Evolutionary conservation across 1,139 yeast genomes (phyloP).

Genomic region (Blastobotrys buckinghamii): DNA sequence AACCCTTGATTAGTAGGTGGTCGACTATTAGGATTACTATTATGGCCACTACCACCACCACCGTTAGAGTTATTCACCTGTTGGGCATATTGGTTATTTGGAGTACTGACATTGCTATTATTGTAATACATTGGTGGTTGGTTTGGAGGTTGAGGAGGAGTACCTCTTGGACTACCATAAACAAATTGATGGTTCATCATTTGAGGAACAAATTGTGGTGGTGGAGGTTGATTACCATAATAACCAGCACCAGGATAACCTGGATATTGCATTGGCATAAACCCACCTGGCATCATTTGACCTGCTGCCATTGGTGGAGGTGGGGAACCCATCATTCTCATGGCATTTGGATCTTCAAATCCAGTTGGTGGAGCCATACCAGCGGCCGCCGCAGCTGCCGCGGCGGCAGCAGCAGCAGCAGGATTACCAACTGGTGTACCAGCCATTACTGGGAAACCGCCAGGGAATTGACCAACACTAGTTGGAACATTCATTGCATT

Average conservation of each 20-base stretch:
- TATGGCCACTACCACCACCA: background rate
- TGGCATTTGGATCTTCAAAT: conserved; percentile 22
- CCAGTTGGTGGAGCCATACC: conserved; percentile 20
- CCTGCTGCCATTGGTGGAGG: conserved; percentile 23
- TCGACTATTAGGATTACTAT: background rate
- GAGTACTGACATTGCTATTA: background rate
- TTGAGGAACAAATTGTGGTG: conserved; percentile 10
- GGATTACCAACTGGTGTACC: conserved; percentile 12
- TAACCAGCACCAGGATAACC: conserved; percentile 21
- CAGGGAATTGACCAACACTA: conserved; percentile 11
- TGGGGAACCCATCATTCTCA: conserved; percentile 22
- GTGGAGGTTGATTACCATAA: conserved; percentile 11
- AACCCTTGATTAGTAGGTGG: conserved; percentile 6
- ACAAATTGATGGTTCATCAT: conserved; percentile 16
- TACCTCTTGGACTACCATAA: conserved; percentile 6
- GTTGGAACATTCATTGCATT: conserved; percentile 22
- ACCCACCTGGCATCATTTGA: conserved; percentile 22
- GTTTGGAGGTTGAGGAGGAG: background rate
- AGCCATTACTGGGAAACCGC: conserved; percentile 12
- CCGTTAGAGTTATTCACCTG: no score
- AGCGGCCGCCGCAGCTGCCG: conserved; percentile 17
- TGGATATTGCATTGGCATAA: conserved; percentile 19
- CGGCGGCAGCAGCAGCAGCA: background rate
- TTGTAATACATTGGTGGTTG: conserved; percentile 9
- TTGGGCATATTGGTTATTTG: no score